Percentiles rank a stretch among this genome's conserved stretches.
phyloP scores from a whole-genome alignment of 2,329 filamentous ascomycete species.

The Tricladium varicosporioides region DNA sequence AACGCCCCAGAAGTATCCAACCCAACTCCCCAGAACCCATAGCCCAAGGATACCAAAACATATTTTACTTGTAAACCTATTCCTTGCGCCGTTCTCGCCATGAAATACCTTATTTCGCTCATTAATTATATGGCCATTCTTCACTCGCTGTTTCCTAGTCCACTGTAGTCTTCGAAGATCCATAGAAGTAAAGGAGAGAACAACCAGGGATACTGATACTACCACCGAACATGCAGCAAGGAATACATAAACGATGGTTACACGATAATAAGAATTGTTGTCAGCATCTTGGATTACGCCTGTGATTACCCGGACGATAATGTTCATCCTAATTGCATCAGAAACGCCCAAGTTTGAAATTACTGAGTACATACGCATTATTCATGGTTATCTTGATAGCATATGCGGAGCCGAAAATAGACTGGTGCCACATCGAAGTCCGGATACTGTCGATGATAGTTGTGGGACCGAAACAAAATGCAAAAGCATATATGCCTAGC shows the following conservation, averaged over 20 bases:
- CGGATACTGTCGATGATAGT: conserved; percentile 60
- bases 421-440: conserved; percentile 57
- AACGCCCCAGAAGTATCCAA: conserved; percentile 59
- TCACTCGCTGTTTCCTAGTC: conserved; percentile 52
- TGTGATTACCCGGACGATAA: conserved; percentile 56
- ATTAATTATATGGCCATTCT: conserved; percentile 43
- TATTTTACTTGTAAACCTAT: conserved; percentile 38
- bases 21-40: conserved; percentile 51
- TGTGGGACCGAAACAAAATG: conserved; percentile 53
- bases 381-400: conserved; percentile 61
- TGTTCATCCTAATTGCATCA: conserved; percentile 48
- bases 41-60: conserved; percentile 39
- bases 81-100: conserved; percentile 39
- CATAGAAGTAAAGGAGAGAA: conserved; percentile 37
- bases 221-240: conserved; percentile 49
- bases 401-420: conserved; percentile 59
- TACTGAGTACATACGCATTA: conserved; percentile 42
- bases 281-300: conserved; percentile 59
- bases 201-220: conserved; percentile 42
- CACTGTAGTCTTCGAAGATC: conserved; percentile 53
- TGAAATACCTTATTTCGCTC: conserved; percentile 42
- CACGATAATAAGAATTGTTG: conserved; percentile 52
- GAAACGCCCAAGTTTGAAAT: not conserved
- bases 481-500: conserved; percentile 59
- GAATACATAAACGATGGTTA: conserved; percentile 54